Base-by-base conservation (phyloP, 257 asterid species). In the Pogostemon cablin region DNA sequence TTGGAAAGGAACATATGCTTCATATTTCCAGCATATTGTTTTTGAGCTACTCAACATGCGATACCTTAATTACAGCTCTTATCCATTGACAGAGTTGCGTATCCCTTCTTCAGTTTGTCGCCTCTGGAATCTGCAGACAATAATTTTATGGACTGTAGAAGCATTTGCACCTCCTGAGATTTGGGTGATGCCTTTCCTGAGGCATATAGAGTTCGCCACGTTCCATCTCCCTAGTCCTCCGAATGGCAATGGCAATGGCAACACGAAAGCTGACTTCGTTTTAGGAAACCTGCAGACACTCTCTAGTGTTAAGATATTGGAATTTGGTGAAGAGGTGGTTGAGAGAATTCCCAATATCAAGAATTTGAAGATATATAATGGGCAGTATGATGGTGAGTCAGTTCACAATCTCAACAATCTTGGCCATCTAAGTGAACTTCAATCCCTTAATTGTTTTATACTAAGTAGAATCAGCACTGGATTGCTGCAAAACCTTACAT, bases 51-150 rank as follows among this genome's bases (percentile, higher is more conserved):
- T 71, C 9, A 70, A 70, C 65, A 3, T 25, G 6, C 11, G 64
- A 12, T 48, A 7, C 53, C 48, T 68, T 15, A 20, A 20, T 20
- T 20, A 20, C 25, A 20, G 25, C 2, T 0, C 5, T 4, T 46
- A 0, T 0, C 0, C 1, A 2, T 3, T 34, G 2, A 15, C 0
- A 1, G 2, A n/a, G 6, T 3, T 4, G 5, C 35, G 7, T 2
- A 3, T 50, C 40, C 41, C 52, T 39, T 25, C 72, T 39, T 55
- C 68, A 2, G 0, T 69, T 20, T 0, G 40, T 7, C 72, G 25
- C 50, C 3, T 56, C 38, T 71, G 77, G 77, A 71, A 71, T 57
- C 59, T 71, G 5, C 77, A 67, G 3, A 63, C 71, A 2, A n/a
- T 76, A 6, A 37, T 63, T 4, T 20, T 20, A 20, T 0, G 25